Percentiles rank a stretch among this genome's conserved stretches.
Evolutionary conservation across 768 basidiomycete species (phyloP).

Genomic region (Infundibulicybe gibba): DNA sequence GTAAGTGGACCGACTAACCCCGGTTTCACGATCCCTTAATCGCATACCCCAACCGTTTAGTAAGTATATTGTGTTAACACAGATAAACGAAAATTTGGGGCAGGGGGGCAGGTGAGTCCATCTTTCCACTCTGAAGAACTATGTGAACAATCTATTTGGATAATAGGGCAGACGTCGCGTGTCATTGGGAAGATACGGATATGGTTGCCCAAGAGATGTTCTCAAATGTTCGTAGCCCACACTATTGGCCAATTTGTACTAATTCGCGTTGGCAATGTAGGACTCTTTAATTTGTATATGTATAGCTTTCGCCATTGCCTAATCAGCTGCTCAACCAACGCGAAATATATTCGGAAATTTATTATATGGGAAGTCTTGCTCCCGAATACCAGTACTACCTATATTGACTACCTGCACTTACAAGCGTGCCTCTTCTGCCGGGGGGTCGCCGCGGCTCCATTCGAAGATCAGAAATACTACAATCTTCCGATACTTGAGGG

Average conservation of each 20-base stretch:
- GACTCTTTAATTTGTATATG: conserved; percentile 57
- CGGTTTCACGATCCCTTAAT: conserved; percentile 7
- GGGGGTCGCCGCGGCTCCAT: conserved; percentile 27
- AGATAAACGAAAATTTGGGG: conserved; percentile 79
- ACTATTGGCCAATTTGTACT: conserved; percentile 6
- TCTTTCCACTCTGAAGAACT: conserved; percentile 7
- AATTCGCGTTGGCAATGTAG: conserved; percentile 32
- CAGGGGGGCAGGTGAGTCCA: conserved; percentile 76
- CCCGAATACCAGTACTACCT: conserved; percentile 1
- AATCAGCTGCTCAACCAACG: conserved; percentile 16
- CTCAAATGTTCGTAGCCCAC: conserved; percentile 56
- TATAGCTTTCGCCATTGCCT: conserved; percentile 45
- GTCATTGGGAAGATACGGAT: conserved; percentile 89
- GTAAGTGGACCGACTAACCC: conserved; percentile 43
- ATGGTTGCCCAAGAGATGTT: conserved; percentile 75
- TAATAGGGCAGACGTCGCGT: conserved; percentile 71
- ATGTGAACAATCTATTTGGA: conserved; percentile 6
- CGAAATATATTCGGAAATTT: conserved; percentile 17
- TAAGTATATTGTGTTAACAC: conserved; percentile 85
- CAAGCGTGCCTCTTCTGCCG: conserved; percentile 20
- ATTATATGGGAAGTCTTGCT: conserved; percentile 16
- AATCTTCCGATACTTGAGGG: conserved; percentile 10
- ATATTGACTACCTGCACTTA: conserved; percentile 1
- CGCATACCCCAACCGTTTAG: conserved; percentile 42
- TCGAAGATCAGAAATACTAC: conserved; percentile 29